These are phyloP conservation scores for Citrus cavaleriei DNA, from an alignment of 345 rosid species.

Conservation along the genomic window DNA sequence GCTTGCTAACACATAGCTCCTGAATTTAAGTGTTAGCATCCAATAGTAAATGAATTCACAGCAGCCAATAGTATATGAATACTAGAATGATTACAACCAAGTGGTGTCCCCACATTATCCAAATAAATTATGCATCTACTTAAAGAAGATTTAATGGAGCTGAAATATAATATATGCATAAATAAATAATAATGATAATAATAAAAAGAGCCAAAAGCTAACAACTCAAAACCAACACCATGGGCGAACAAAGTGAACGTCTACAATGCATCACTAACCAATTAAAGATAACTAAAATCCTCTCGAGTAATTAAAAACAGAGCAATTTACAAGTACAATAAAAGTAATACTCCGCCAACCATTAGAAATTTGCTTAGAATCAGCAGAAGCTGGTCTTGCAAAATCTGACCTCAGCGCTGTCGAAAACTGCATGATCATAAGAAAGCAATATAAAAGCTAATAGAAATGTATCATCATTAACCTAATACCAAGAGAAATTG, in stretches of 20 bases:
- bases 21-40: neutral
- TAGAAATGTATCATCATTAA: neutral
- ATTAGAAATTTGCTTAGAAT: slow-evolving; percentile 25
- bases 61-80: neutral
- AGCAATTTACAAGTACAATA: slow-evolving; percentile 18
- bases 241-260: too few relatives aligned
- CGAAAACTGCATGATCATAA: slow-evolving; percentile 31
- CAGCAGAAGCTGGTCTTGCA: slow-evolving; percentile 19
- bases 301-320: neutral
- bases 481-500: neutral
- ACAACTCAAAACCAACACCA: too few relatives aligned
- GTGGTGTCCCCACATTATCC: neutral
- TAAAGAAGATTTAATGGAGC: too few relatives aligned
- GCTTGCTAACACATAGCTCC: neutral
- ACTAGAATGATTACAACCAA: neutral
- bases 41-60: neutral
- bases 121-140: too few relatives aligned
- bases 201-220: too few relatives aligned
- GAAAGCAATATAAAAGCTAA: slow-evolving; percentile 4
- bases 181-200: too few relatives aligned
- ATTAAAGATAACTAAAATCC: neutral
- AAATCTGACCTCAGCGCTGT: slow-evolving; percentile 12
- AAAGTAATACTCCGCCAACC: slow-evolving; percentile 2
- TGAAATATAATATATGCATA: too few relatives aligned
- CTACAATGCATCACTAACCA: too few relatives aligned